Base-by-base conservation (phyloP, 2,329 filamentous ascomycete species). In the Thermoascus crustaceus region DNA sequence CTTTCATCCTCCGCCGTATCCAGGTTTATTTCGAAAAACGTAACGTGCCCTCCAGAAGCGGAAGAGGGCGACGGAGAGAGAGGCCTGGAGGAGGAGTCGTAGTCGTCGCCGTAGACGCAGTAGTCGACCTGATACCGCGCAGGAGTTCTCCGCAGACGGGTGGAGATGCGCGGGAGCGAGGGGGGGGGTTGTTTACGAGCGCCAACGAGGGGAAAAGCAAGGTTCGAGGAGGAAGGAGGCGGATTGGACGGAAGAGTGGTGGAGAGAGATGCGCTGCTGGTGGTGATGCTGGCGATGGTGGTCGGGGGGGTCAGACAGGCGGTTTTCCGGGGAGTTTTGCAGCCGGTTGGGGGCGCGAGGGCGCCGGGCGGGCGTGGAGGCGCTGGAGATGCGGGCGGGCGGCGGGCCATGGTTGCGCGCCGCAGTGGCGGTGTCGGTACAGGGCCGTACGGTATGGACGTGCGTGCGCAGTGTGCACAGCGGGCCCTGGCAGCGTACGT, bases 1-100 rank as follows among this genome's bases (percentile, higher is more conserved):
- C 48, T 55, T 48, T 60, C 61, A 65, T 66, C 55, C 54, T 65
- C 57, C 49, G 44, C 46, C 41, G 40, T 46, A 34, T 54, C 57
- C 43, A 42, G 54, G 41, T 51, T 52, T 44, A 57, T 60, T 42
- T 49, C 45, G 47, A 50, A 49, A 41, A 49, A 38, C 37, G 41
- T 39, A 37, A 39, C 31, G 40, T 43, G 47, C 55, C 50, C 51
- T 53, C 52, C 49, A 49, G 47, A 44, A 25, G 30, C 39, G 35
- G 40, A 40, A 47, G 51, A 57, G 52, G 54, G 54, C 52, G 26
- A 32, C 37, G 38, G 22, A 30, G 17, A 29, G 30, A 26, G 19
- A 34, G 17, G 38, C 31, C 38, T 32, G 35, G 29, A 34, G 32
- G 33, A 26, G 32, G 41, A 19, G 19, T 10, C 11, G 18, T 22